phyloP scores from a whole-genome alignment of 2,329 filamentous ascomycete species.

The Penicillium digitatum region DNA sequence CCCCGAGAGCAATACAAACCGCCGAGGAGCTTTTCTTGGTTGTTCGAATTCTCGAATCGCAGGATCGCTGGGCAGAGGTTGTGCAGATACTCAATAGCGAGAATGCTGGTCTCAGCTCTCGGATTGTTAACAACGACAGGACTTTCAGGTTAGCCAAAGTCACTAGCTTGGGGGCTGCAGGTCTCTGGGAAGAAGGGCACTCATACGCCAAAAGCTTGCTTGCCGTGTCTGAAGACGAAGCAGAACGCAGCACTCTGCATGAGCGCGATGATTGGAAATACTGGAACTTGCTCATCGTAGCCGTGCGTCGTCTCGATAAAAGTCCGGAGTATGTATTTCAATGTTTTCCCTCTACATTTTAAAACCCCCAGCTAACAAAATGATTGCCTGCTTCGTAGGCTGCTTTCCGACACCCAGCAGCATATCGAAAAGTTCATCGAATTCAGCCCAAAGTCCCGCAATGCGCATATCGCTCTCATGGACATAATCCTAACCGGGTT shows the following conservation, averaged over 20 bases:
- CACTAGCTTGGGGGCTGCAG: constrained; percentile 34
- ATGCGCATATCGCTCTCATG: constrained; percentile 40
- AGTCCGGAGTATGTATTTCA: constrained; percentile 32
- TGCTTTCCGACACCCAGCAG: constrained; percentile 27
- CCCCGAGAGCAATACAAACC: constrained; percentile 45
- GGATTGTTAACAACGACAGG: constrained; percentile 44
- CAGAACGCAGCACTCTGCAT: constrained; percentile 28
- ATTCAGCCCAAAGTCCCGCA: constrained; percentile 39
- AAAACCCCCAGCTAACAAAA: background rate
- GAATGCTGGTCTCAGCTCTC: constrained; percentile 41
- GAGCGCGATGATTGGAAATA: constrained; percentile 46
- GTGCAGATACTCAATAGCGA: constrained; percentile 43
- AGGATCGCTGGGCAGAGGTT: constrained; percentile 39
- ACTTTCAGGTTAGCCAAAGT: constrained; percentile 40
- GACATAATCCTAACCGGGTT: constrained; percentile 29
- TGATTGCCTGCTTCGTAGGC: constrained; percentile 22
- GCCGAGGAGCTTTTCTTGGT: constrained; percentile 46
- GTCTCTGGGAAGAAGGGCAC: constrained; percentile 40
- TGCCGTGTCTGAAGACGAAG: constrained; percentile 32
- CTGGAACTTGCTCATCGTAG: constrained; percentile 43
- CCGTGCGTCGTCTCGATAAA: constrained; percentile 29
- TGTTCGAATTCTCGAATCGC: constrained; percentile 42
- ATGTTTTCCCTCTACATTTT: background rate
- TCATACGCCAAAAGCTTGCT: constrained; percentile 38
- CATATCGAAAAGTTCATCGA: constrained; percentile 36